A percentile compares a stretch with the other conserved stretches of the same genome.
Evolutionary conservation across 306 rosid species (phyloP).

Genomic region (Ormosia emarginata): DNA sequence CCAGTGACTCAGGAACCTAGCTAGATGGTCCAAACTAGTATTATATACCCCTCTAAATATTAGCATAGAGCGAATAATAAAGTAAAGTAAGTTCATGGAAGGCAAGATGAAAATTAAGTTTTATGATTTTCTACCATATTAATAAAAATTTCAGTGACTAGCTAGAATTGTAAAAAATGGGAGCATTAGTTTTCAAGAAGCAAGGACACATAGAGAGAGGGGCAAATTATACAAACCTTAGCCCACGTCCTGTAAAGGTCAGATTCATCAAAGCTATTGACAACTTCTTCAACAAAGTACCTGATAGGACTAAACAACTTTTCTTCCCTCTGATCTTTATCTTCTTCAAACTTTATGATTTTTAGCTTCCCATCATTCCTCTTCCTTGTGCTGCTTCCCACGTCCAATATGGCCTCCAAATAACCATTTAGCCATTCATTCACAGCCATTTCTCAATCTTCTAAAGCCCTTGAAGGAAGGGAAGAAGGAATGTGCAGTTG

Average conservation of each 20-base stretch:
- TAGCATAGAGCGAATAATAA: too few species aligned
- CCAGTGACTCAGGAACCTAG: neutral
- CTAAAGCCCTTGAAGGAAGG: neutral
- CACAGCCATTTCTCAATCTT: conserved; percentile 36
- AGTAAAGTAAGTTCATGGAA: neutral
- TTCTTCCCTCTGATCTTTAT: conserved; percentile 7
- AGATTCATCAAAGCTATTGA: conserved; percentile 67
- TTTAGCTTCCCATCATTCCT: conserved; percentile 33
- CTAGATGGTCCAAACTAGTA: neutral
- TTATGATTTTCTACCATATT: too few species aligned
- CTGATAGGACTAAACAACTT: conserved; percentile 63
- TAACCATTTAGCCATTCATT: conserved; percentile 79
- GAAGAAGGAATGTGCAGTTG: too few species aligned
- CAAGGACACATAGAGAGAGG: neutral
- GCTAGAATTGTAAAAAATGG: neutral
- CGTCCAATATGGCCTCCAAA: conserved; percentile 80
- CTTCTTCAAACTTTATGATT: conserved; percentile 41
- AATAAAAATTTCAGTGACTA: neutral
- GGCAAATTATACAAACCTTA: conserved; percentile 35
- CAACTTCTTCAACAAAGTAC: conserved; percentile 73
- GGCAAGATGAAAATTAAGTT: neutral
- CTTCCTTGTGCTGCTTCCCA: conserved; percentile 42
- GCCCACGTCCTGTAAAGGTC: conserved; percentile 85
- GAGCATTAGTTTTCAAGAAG: neutral
- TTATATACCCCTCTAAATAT: neutral